phyloP scores from a whole-genome alignment of 2,329 filamentous ascomycete genomes.

The Colletotrichum viniferum region DNA sequence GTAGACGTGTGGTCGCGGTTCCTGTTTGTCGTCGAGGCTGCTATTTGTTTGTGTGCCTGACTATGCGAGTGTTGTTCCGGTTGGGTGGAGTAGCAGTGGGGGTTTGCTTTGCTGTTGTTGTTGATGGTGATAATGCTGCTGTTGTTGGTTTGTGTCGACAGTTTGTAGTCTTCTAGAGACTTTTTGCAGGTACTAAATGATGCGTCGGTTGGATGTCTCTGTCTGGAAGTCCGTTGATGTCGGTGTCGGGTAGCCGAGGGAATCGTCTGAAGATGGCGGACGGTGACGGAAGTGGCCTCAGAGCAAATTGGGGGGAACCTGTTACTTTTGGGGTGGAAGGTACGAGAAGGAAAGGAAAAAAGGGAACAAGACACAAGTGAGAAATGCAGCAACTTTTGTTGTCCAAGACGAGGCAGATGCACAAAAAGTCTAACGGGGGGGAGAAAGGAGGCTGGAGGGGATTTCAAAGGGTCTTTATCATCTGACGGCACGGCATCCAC shows the following conservation, averaged over 20 bases:
- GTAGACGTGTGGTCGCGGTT: not conserved
- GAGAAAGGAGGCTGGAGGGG: not conserved
- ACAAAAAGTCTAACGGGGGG: not conserved
- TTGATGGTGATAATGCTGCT: not conserved
- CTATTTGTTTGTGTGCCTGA: not conserved
- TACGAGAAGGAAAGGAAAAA: not conserved
- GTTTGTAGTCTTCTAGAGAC: not conserved
- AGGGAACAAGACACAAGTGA: not conserved
- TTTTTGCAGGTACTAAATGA: not conserved
- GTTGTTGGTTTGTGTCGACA: not conserved
- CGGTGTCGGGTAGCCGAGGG: not conserved
- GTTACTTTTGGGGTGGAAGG: not conserved
- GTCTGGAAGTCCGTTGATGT: not conserved
- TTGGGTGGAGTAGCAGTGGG: not conserved
- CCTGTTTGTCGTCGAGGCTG: not conserved
- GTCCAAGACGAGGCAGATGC: constrained; percentile 9
- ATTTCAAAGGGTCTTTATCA: constrained; percentile 20
- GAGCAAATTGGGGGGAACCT: not conserved
- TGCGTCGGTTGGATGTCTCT: not conserved
- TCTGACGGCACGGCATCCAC: constrained; percentile 8
- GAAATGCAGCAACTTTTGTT: not conserved
- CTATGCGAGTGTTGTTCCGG: not conserved
- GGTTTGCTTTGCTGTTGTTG: not conserved
- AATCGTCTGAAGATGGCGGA: not conserved
- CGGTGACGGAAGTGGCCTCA: not conserved